Evolutionary conservation across 352 stramenopile genomes (phyloP), one percentile per base, ranked within the genome.

Genomic region (Pythium aristosporum): DNA sequence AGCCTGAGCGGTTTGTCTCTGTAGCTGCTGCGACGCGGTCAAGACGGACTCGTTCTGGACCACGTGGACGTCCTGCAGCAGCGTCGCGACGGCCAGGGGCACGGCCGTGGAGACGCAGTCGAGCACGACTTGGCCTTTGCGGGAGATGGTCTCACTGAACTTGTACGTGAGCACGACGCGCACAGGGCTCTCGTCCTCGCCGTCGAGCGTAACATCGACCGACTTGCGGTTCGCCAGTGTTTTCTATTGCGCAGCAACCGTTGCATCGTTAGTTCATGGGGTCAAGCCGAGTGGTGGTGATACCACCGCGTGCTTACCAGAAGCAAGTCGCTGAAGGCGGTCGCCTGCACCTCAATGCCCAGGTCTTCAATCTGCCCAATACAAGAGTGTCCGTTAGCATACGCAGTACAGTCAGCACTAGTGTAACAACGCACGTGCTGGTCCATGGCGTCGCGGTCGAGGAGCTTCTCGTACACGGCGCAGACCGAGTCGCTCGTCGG

Each of bases 101-200:
- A 71, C 57, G 51, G 74, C 53, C 0, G 21, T 30, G 0, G 68
- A 69, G 4, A 85, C 68, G 16, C 84, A 68, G 15, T 66, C 57
- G 32, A 91, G 49, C 21, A 67, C 68, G 32, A 91, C 3, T n/a
- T 30, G 25, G 56, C 65, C 79, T 37, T 79, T 85, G 32, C 80
- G 71, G 15, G 73, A 81, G 34, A 89, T 81, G 5, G 64, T 77
- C 15, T 75, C 58, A 30, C 76, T 82, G 61, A 91, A 89, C 66
- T 77, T 77, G 75, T 91, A 91, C 54, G 76, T 87, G 23, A 89
- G 66, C 34, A 70, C 25, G 57, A 80, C 65, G 2, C 69, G 36
- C 9, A 43, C 46, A 8, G 28, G 50, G 3, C 25, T 10, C 1
- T 46, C 41, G 46, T 65, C 32, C 12, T 74, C 63, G 9, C 53